phyloP scores from a whole-genome alignment of 805 yeast species.

The Suhomyces sp. region DNA sequence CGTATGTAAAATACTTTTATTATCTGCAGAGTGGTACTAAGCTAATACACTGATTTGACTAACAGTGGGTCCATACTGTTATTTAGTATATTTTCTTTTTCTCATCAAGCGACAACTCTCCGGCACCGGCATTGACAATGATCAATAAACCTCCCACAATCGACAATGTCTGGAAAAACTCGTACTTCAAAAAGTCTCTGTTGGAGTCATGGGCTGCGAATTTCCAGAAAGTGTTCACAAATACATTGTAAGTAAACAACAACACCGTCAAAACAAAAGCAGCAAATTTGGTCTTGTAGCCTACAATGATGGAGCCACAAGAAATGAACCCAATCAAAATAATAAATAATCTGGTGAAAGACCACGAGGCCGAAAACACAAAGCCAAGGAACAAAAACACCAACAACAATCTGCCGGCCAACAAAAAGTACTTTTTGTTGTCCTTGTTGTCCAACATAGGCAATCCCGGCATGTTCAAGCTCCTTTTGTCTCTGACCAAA shows the following conservation, averaged over 20 bases:
- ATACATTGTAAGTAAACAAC: constrained; percentile 70
- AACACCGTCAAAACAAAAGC: constrained; percentile 70
- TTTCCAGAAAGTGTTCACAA: constrained; percentile 87
- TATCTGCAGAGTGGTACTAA: too few relatives aligned
- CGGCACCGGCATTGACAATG: constrained; percentile 95
- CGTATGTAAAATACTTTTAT: too few relatives aligned
- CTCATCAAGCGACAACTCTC: constrained; percentile 88
- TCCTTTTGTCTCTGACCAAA: constrained; percentile 70
- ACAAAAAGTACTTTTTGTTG: constrained; percentile 72
- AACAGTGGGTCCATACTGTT: too few relatives aligned
- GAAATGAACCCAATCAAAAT: constrained; percentile 67
- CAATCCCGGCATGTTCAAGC: constrained; percentile 67
- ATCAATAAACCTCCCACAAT: constrained; percentile 91
- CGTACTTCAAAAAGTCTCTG: constrained; percentile 88
- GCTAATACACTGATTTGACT: too few relatives aligned
- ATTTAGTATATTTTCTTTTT: constrained; percentile 88
- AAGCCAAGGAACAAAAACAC: constrained; percentile 84
- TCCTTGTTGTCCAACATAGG: constrained; percentile 66
- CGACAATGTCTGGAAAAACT: constrained; percentile 89
- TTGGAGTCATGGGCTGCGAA: constrained; percentile 65
- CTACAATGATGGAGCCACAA: constrained; percentile 79
- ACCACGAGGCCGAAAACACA: constrained; percentile 73
- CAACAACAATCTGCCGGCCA: constrained; percentile 85
- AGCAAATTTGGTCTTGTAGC: constrained; percentile 88
- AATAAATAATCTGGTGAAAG: constrained; percentile 58